These are phyloP conservation scores for Phytophthora podocarpi DNA, from an alignment of 352 stramenopile species.

Conservation along the genomic window DNA sequence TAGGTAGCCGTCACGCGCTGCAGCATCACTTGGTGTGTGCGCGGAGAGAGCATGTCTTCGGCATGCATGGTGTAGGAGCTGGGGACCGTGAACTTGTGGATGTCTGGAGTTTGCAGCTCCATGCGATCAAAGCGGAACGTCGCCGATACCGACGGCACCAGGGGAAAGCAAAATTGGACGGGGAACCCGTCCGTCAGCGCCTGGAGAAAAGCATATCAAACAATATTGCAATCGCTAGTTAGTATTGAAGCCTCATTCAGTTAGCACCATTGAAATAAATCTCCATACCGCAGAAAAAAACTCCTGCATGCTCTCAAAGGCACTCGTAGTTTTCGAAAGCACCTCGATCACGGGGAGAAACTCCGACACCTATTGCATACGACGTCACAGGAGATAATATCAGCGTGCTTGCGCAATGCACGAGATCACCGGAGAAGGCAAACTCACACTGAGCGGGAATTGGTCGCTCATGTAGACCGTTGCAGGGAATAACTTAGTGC, in stretches of 20 bases:
- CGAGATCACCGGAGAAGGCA: not conserved
- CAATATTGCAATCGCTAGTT: not conserved
- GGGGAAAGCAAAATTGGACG: conserved; percentile 72
- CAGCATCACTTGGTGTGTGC: conserved; percentile 63
- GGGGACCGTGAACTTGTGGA: conserved; percentile 40
- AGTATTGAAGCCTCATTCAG: conserved; percentile 1
- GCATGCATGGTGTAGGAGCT: conserved; percentile 35
- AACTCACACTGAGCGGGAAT: conserved; percentile 61
- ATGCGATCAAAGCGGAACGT: conserved; percentile 64
- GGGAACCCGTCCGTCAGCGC: conserved; percentile 58
- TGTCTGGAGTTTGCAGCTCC: conserved; percentile 43
- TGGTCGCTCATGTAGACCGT: conserved; percentile 63
- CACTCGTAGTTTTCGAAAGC: conserved; percentile 66
- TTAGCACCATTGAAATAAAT: not conserved
- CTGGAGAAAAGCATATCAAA: conserved; percentile 21
- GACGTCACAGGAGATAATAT: not conserved
- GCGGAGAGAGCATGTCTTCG: conserved; percentile 57
- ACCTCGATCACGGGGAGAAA: conserved; percentile 75
- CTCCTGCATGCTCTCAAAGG: conserved; percentile 63
- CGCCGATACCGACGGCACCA: conserved; percentile 66
- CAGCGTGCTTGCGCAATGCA: not conserved
- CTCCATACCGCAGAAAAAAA: conserved; percentile 64
- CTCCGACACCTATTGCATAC: conserved; percentile 42
- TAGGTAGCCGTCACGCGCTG: conserved; percentile 59
- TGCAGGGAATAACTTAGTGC: conserved; percentile 60